These are phyloP conservation scores for Tausonia pullulans DNA, from an alignment of 1,284 basidiomycete genomes.

Conservation along the genomic window DNA sequence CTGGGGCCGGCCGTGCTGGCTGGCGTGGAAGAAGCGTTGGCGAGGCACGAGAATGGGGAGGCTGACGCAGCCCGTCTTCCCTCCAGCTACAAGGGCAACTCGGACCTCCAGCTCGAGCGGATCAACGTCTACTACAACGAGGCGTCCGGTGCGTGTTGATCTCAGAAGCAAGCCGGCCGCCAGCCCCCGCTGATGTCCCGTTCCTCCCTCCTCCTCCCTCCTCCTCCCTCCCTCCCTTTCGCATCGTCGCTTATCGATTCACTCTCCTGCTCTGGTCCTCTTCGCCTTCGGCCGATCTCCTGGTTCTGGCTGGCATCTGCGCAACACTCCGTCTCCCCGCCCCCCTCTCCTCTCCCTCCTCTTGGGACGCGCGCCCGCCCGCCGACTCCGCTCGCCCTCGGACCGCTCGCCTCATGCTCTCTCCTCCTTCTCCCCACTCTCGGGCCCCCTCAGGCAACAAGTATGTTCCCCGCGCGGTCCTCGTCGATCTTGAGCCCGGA, in stretches of 20 bases:
- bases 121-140: constrained; percentile 66
- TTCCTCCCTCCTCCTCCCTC: neutral
- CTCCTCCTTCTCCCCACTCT: neutral
- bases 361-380: neutral
- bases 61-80: neutral
- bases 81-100: constrained; percentile 67
- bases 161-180: constrained; percentile 75
- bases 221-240: neutral
- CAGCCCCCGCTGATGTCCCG: constrained; percentile 65
- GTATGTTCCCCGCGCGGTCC: constrained; percentile 91
- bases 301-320: neutral
- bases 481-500: constrained; percentile 90
- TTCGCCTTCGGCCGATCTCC: neutral
- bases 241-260: neutral
- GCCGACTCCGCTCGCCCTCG: no score
- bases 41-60: neutral
- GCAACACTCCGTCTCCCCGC: neutral
- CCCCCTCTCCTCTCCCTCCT: neutral
- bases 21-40: no score
- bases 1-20: neutral
- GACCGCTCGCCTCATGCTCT: neutral
- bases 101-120: constrained; percentile 36
- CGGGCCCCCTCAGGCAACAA: constrained; percentile 48
- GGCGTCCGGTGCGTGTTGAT: constrained; percentile 41
- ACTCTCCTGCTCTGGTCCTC: neutral